Evolutionary conservation across 1,284 basidiomycete genomes (phyloP), one percentile per base, ranked within the genome.

Genomic region (Ganoderma meredithae): DNA sequence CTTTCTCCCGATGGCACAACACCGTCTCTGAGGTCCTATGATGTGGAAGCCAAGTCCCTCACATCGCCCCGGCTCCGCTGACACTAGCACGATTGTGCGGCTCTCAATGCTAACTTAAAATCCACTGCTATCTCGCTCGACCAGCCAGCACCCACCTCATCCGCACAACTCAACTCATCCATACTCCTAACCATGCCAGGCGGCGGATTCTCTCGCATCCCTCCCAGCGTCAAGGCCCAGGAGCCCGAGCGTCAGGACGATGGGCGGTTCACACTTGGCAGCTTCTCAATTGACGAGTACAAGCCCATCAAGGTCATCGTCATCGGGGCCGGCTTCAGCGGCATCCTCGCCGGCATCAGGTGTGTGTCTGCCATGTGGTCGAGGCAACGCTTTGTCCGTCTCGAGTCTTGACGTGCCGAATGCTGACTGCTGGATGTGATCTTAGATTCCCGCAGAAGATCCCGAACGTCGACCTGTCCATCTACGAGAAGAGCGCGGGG

Each of bases 281-380:
- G 67, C 25, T 83, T 83, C 67, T 80, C 79, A 36, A 81, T 86
- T 65, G 85, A 86, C 73, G 84, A 85, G 52, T 75, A 82, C 27
- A 81, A 83, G 40, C 85, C 83, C 19, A 83, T 87, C 65, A 85
- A 81, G 70, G 84, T 87, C 25, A 81, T 84, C 8, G 78, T 82
- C 8, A 84, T 88, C 49, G 87, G 87, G 22, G 84, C 85, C 31
- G 86, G 87, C 0, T 87, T 83, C 73, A 83, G 83, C 60, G 87
- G 87, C 4, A 86, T 89, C 70, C 83, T 83, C 9, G 85, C 88
- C 40, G 87, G 83, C 0, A 86, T 90, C 59, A 81, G 87, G 83
- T 61, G 27, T 13, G 59, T 33, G 22, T 22, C 40, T 13, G 27
- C 27, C 27, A 31, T 31, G 27, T 31, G 27, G 27, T 31, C 27